Evolutionary conservation across 139 green algal genomes (phyloP).

Genomic region (Chlorella sp.): DNA sequence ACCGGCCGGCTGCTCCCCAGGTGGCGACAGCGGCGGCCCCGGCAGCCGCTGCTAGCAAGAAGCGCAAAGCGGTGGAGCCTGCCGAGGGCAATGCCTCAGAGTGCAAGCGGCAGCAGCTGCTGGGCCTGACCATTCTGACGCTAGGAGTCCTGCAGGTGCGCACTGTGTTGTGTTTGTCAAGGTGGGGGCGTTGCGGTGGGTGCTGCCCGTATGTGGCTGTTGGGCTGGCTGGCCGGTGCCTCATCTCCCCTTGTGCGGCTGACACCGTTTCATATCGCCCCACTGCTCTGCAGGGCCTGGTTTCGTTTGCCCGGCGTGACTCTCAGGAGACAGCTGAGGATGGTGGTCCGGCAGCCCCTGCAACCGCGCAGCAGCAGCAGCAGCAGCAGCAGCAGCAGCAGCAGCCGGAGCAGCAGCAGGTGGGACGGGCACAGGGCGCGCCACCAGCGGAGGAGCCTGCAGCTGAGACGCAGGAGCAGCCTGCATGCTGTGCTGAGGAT

Average conservation of each 20-base stretch:
- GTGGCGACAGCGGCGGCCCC: neutral
- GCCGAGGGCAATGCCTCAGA: neutral
- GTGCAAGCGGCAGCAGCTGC: slow-evolving; percentile 1
- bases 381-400: neutral
- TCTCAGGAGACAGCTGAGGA: neutral
- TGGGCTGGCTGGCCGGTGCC: too few species aligned
- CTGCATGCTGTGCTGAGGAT: neutral
- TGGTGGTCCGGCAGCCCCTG: too few species aligned
- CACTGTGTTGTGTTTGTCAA: neutral
- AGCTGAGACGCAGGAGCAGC: neutral
- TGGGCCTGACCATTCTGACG: slow-evolving; percentile 12
- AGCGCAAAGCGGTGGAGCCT: neutral
- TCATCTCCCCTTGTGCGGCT: neutral
- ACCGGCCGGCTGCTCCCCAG: neutral
- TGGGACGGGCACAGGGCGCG: neutral
- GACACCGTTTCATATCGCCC: neutral
- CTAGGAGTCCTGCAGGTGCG: neutral
- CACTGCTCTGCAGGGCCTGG: neutral
- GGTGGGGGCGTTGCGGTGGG: neutral
- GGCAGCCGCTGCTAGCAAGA: neutral
- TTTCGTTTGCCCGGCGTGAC: neutral
- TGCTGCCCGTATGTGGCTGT: neutral
- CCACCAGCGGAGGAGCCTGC: neutral
- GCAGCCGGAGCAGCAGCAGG: neutral
- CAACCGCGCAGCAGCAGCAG: neutral